Evolutionary conservation across 176 grass and related monocot species (phyloP).

Genomic region (Alloteropsis semialata): DNA sequence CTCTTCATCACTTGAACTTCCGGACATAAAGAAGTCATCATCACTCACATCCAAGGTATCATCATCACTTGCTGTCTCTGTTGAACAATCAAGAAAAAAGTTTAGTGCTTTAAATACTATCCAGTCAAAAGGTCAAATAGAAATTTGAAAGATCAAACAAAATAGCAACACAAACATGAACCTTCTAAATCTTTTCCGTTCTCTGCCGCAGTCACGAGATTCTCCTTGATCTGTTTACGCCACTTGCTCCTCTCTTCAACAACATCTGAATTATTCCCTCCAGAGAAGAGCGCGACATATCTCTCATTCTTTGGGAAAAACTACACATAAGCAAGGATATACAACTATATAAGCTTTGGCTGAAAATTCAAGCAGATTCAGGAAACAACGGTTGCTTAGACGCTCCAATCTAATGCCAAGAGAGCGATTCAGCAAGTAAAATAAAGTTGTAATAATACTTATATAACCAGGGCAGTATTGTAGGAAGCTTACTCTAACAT

Average conservation of each 20-base stretch:
- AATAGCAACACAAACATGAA: constrained; percentile 22
- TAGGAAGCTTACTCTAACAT: constrained; percentile 71
- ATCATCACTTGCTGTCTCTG: constrained; percentile 95
- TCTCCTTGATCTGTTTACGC: constrained; percentile 81
- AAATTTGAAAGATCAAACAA: constrained; percentile 13
- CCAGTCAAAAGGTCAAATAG: not conserved
- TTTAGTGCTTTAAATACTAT: constrained; percentile 22
- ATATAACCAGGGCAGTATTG: not conserved
- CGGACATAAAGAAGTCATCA: constrained; percentile 96
- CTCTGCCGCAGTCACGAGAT: constrained; percentile 70
- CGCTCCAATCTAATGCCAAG: not conserved
- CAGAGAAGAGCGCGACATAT: constrained; percentile 71
- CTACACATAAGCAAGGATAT: constrained; percentile 42
- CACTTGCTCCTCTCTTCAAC: constrained; percentile 75
- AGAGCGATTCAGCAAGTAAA: constrained; percentile 11
- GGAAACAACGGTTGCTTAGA: constrained; percentile 7
- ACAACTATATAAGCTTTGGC: constrained; percentile 32
- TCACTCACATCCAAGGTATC: constrained; percentile 90
- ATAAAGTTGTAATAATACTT: not conserved
- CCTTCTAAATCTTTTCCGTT: constrained; percentile 93
- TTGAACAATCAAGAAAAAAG: constrained; percentile 21
- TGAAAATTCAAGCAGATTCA: constrained; percentile 27
- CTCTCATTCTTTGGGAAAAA: constrained; percentile 96
- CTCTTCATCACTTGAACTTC: constrained; percentile 98
- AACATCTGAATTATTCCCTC: constrained; percentile 55